Evolutionary conservation across 495 filamentous ascomycete species (phyloP), one percentile per base, ranked within the genome.

Genomic region (Choiromyces venosus): DNA sequence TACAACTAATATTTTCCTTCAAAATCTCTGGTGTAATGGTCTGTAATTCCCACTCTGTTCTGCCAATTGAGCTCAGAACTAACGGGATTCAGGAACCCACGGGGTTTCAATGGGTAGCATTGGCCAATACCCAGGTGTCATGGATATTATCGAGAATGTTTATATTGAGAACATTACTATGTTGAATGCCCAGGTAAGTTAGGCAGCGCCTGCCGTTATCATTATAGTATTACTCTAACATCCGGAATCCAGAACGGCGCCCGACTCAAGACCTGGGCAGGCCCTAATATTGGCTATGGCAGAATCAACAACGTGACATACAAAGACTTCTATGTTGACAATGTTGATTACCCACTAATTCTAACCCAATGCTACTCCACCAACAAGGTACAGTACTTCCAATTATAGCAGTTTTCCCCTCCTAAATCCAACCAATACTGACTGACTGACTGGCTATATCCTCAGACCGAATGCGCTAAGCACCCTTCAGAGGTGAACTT

Each of bases 301-400:
- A 86, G 85, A 40, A 86, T 88, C 75, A 85, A 85, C 75, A 88
- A 89, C 74, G 83, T 88, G 76, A 88, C 87, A 1, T 89, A 87
- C 79, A 84, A 85, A 71, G 84, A 88, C 79, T 85, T 89, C 73
- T 85, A 83, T 73, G 82, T 87, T 33, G 86, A 84, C 67, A 87
- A 88, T 73, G 87, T 86, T 38, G 87, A 88, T 68, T 81, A 84
- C 65, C 83, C 87, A 0, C 81, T 87, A 18, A 85, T 87, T n/a
- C 70, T 89, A 21, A 87, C 88, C 69, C 86, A 83, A 33, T 88
- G 87, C 77, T 89, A 88, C 80, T 89, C 88, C 77, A 84, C 88
- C 74, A 83, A 86, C 70, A n/a, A 75, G 21, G 66, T 74, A n/a
- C n/a, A n/a, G n/a, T n/a, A 39, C n/a, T 46, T 25, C 37, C 42